phyloP scores from a whole-genome alignment of 2,329 filamentous ascomycete genomes.

The Diaporthe eres region DNA sequence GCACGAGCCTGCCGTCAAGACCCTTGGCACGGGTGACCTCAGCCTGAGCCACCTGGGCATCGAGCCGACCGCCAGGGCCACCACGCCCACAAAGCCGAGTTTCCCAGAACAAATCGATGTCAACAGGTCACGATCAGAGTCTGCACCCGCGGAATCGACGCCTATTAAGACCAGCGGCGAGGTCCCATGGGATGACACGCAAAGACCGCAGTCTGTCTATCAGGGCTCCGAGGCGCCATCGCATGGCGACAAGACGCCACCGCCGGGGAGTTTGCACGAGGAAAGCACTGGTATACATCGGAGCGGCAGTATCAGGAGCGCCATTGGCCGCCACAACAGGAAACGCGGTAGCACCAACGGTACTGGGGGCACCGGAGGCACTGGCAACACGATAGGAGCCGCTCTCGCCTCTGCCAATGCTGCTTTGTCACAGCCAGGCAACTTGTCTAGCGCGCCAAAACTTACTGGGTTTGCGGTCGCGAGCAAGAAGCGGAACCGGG shows the following conservation, averaged over 20 bases:
- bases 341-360: slow-evolving; percentile 82
- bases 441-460: slow-evolving; percentile 75
- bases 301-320: slow-evolving; percentile 77
- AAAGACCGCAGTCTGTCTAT: slow-evolving; percentile 63
- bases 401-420: slow-evolving; percentile 79
- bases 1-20: slow-evolving; percentile 86
- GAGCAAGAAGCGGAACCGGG: slow-evolving; percentile 94
- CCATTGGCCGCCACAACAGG: slow-evolving; percentile 66
- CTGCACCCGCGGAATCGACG: slow-evolving; percentile 66
- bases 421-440: slow-evolving; percentile 75
- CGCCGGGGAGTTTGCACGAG: slow-evolving; percentile 75
- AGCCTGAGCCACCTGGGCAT: slow-evolving; percentile 92
- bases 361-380: slow-evolving; percentile 66
- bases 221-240: slow-evolving; percentile 55
- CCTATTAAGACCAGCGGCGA: slow-evolving; percentile 51
- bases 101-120: slow-evolving; percentile 64
- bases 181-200: slow-evolving; percentile 53
- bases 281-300: slow-evolving; percentile 73
- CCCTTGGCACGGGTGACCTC: slow-evolving; percentile 88
- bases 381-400: slow-evolving; percentile 77
- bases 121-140: slow-evolving; percentile 67
- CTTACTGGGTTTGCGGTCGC: slow-evolving; percentile 96
- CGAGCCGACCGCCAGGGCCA: slow-evolving; percentile 68
- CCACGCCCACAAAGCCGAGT: slow-evolving; percentile 70
- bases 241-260: slow-evolving; percentile 74